Evolutionary conservation across 192 early-diverging fungal species (phyloP), one percentile per base, ranked within the genome.

Genomic region (Coemansia sp.): DNA sequence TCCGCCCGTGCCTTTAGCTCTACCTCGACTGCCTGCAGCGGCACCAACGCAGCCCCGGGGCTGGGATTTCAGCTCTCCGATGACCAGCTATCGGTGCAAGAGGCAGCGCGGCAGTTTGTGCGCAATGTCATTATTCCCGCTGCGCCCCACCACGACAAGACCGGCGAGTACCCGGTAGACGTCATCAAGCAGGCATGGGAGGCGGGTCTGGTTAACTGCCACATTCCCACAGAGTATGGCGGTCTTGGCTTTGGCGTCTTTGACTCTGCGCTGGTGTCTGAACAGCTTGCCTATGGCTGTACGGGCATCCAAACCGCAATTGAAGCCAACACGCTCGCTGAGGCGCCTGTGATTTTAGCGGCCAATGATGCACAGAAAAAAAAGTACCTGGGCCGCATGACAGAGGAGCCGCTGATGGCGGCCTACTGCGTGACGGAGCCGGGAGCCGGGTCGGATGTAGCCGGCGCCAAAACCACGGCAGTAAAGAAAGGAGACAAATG

Each of bases 311-410:
- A 94, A 71, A 97, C 94, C 7, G 94, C 94, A 25, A 92, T 93
- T 46, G 94, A 97, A 64, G 94, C 94, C n/a, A 97, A 97, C 76
- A 84, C 85, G 2, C 79, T 97, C 14, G 94, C 92, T 27, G 85
- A 97, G 70, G 92, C 94, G 2, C 92, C 91, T 2, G 80, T 95
- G 19, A 81, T 94, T 49, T 81, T 95, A 19, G 90, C 92, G 37
- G 94, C 88, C 46, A 93, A 80, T 75, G 86, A 92, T 43, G 80
- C 68, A 11, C 93, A 94, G 56, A 93, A 94, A 84, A 90, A 93
- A 69, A 97, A 97, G 82, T 97, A 97, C 68, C 80, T 97, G 26
- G 94, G 94, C 31, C 83, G 94, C 36, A 95, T 97, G 94, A 88
- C 90, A 2, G 92, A 97, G 68, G 92, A 85, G 62, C 94, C 94